phyloP scores from a whole-genome alignment of 1,139 yeast species.

The Blastobotrys arbuscula region DNA sequence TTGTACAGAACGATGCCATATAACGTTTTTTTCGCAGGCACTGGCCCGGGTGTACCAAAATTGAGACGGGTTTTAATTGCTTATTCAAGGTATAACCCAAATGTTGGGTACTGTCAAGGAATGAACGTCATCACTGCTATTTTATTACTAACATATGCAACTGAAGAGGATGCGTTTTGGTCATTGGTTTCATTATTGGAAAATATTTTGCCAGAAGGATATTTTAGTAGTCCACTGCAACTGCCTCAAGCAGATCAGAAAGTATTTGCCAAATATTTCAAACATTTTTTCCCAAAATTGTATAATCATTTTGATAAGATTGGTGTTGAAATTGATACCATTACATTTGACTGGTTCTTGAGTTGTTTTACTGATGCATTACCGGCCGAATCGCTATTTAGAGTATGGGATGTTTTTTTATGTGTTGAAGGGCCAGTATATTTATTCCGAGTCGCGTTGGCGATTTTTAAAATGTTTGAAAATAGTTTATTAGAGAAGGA shows the following conservation, averaged over 20 bases:
- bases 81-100: conserved; percentile 46
- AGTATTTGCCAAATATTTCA: conserved; percentile 28
- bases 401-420: conserved; percentile 48
- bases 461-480: conserved; percentile 42
- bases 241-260: conserved; percentile 42
- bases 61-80: conserved; percentile 48
- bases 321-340: conserved; percentile 46
- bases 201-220: conserved; percentile 47
- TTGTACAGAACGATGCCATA: conserved; percentile 52
- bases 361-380: conserved; percentile 50
- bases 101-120: conserved; percentile 57
- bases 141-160: conserved; percentile 41
- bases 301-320: conserved; percentile 35
- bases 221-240: conserved; percentile 40
- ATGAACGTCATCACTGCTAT: conserved; percentile 59
- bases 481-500: conserved; percentile 31
- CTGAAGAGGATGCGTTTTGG: conserved; percentile 58
- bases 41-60: conserved; percentile 51
- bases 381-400: conserved; percentile 49
- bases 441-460: conserved; percentile 38
- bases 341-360: conserved; percentile 57
- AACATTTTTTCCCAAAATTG: conserved; percentile 38
- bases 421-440: conserved; percentile 39
- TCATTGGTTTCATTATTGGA: conserved; percentile 47
- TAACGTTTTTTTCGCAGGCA: conserved; percentile 49